These are phyloP conservation scores for Phytophthora citrophthora DNA, from an alignment of 352 stramenopile genomes.

Conservation along the genomic window DNA sequence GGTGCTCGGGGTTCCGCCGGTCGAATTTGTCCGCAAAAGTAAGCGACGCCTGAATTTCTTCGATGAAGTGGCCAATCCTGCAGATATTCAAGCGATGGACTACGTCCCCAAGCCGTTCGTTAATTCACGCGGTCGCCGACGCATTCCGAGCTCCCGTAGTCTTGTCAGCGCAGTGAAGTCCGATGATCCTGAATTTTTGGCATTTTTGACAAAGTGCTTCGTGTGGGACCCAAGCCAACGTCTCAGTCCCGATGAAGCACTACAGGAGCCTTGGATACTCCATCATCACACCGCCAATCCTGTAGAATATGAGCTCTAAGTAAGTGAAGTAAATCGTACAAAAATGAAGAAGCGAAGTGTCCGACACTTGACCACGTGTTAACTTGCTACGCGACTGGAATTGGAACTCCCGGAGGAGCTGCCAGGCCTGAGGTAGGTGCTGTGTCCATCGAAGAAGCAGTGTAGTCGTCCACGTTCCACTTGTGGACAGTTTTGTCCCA, in stretches of 20 bases:
- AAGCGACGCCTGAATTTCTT: conserved; percentile 77
- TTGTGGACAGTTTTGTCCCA: conserved; percentile 71
- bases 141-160: conserved; percentile 44
- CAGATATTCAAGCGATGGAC: conserved; percentile 5
- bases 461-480: conserved; percentile 48
- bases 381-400: conserved; percentile 30
- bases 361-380: conserved; percentile 9
- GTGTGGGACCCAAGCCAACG: conserved; percentile 65
- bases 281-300: not conserved
- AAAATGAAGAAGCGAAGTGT: conserved; percentile 15
- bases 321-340: conserved; percentile 21
- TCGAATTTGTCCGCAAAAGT: conserved; percentile 51
- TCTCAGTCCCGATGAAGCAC: conserved; percentile 59
- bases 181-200: conserved; percentile 62
- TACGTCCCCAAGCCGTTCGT: conserved; percentile 59
- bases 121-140: conserved; percentile 68
- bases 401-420: conserved; percentile 21
- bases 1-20: conserved; percentile 58
- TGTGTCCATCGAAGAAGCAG: conserved; percentile 1
- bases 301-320: conserved; percentile 39
- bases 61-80: conserved; percentile 40
- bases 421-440: not conserved
- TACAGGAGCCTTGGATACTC: conserved; percentile 69
- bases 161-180: conserved; percentile 46
- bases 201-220: conserved; percentile 74